Evolutionary conservation across 129 eudicot species (phyloP).

Genomic region (Centaurea solstitialis): DNA sequence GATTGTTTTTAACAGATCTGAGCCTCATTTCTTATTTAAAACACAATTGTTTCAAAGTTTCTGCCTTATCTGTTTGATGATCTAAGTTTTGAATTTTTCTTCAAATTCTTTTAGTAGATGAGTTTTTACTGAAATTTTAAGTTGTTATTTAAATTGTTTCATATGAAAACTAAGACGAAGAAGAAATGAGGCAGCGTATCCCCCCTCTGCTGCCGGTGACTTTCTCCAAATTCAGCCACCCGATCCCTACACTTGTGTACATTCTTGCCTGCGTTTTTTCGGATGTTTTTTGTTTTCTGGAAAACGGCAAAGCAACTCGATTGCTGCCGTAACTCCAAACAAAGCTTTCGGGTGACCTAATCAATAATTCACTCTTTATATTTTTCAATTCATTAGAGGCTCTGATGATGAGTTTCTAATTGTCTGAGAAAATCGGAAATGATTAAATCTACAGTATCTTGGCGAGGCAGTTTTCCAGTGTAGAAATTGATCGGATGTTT

Average conservation of each 20-base stretch:
- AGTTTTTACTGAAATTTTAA: not conserved
- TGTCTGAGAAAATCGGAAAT: constrained; percentile 22
- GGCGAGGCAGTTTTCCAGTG: constrained; percentile 19
- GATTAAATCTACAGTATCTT: constrained; percentile 25
- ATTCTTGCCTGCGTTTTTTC: too few species aligned
- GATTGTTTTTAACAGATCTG: constrained; percentile 10
- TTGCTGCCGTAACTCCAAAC: not conserved
- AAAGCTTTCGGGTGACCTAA: not conserved
- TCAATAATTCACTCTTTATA: not conserved
- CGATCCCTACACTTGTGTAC: not conserved
- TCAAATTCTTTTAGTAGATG: not conserved
- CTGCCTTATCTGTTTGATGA: not conserved
- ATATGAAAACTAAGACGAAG: not conserved
- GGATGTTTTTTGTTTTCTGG: not conserved
- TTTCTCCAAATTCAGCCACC: constrained; percentile 17
- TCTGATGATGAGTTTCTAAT: constrained; percentile 25
- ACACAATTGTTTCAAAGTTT: not conserved
- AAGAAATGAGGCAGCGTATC: constrained; percentile 31
- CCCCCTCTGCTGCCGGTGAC: constrained; percentile 35
- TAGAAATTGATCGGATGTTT: not conserved
- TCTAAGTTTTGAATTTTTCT: not conserved
- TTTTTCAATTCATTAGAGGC: not conserved
- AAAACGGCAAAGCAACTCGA: not conserved
- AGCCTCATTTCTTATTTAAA: not conserved
- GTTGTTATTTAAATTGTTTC: not conserved